Conservation (phyloP, 2,329 filamentous ascomycete genomes). For the Fusarium miscanthi region DNA sequence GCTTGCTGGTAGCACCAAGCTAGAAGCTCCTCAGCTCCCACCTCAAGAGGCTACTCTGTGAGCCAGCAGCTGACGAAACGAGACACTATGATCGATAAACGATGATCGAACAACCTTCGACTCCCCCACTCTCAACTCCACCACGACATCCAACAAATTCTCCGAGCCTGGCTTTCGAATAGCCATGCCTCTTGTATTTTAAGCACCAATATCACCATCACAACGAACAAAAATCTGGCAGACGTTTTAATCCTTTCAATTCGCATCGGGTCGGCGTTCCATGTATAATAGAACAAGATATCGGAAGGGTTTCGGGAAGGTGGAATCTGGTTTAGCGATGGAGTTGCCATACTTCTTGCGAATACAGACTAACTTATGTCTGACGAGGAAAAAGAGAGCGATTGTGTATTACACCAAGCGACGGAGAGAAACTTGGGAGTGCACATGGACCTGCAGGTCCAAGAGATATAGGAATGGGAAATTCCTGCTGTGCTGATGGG, state of each 20-base stretch:
- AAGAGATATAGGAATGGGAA: constrained; percentile 14
- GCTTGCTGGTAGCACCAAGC: constrained; percentile 88
- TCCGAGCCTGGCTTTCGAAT: constrained; percentile 10
- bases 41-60: constrained; percentile 48
- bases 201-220: constrained; percentile 23
- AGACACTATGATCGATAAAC: constrained; percentile 23
- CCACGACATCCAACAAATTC: constrained; percentile 24
- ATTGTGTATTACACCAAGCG: constrained; percentile 34
- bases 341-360: constrained; percentile 37
- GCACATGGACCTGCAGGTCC: constrained; percentile 5
- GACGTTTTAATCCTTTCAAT: constrained; percentile 36
- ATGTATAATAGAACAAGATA: constrained; percentile 48
- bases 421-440: constrained; percentile 7
- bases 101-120: constrained; percentile 24
- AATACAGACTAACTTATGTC: constrained; percentile 27
- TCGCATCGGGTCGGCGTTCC: constrained; percentile 51
- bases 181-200: constrained; percentile 37
- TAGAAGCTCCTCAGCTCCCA: constrained; percentile 68
- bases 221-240: constrained; percentile 35
- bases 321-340: constrained; percentile 42
- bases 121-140: constrained; percentile 44
- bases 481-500: constrained; percentile 20
- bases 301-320: constrained; percentile 26
- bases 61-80: constrained; percentile 16
- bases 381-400: constrained; percentile 27